Base-by-base conservation (phyloP, 1,284 basidiomycete genomes). In the Ganoderma meredithae region DNA sequence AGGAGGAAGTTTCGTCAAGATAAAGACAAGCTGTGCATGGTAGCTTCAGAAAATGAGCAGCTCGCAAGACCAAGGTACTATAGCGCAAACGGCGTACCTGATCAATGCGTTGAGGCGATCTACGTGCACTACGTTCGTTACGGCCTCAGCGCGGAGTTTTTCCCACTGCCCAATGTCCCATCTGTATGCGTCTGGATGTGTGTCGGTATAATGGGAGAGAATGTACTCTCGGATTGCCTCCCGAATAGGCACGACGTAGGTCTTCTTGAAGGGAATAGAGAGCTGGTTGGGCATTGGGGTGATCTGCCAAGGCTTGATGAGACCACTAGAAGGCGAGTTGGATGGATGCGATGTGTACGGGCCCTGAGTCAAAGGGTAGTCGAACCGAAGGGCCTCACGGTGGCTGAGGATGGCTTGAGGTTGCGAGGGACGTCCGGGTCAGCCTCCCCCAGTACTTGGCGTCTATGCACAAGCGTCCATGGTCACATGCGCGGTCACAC, bases 151-250 rank as follows among this genome's bases (percentile, higher is more conserved):
- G 43, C 96, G 85, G 64, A 97, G 82, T 5, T 81, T 77, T 62
- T 90, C 88, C 87, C 96, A 95, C 36, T 81, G 80, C 10, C 85
- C 85, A 62, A 97, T 89, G 78, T 98, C 96, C 74, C 85, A 84
- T 78, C 85, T 90, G 82, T 96, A 97, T n/a, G 91, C 90, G 74
- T 96, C 95, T 0, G 96, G 95, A 76, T 97, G 94, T n/a, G 90
- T 88, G 53, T 93, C 91, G 8, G 86, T 84, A 77, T 92, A 88
- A 61, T 88, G 82, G 0, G 80, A 76, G n/a, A 85, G 83, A 61
- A 98, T 91, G 80, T 96, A 95, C 52, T 83, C 82, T 53, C 90
- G 85, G 0, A 92, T 83, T 6, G 89, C 83, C 31, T 85, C 80
- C 39, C 85, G 84, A 69, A 96, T 82, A 27, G 89, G 83, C 40